A percentile compares a stretch with the other conserved stretches of the same genome.
Conservation (phyloP, 2,329 filamentous ascomycete genomes). For the Aspergillus japonicus region DNA sequence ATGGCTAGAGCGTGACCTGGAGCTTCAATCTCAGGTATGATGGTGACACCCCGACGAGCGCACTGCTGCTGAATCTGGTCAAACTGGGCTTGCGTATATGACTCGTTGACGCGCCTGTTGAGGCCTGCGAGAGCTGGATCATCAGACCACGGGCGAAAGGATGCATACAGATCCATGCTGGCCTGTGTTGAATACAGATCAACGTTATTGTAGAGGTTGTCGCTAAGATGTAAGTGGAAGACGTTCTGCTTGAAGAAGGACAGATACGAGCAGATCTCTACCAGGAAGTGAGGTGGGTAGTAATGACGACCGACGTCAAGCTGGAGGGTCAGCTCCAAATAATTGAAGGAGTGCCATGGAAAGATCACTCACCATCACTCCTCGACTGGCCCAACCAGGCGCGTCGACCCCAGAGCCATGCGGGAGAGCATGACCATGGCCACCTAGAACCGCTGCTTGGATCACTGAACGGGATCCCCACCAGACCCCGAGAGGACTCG, state of each 20-base stretch:
- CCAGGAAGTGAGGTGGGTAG: slow-evolving; percentile 53
- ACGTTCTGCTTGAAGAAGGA: slow-evolving; percentile 60
- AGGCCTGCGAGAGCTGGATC: slow-evolving; percentile 49
- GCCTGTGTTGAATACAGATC: slow-evolving; percentile 47
- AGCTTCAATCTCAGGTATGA: slow-evolving; percentile 58
- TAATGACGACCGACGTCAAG: slow-evolving; percentile 53
- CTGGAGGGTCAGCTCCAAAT: slow-evolving; percentile 27
- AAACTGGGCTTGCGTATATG: slow-evolving; percentile 51
- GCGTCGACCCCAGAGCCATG: slow-evolving; percentile 47
- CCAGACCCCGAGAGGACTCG: slow-evolving; percentile 54
- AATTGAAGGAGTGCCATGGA: background rate
- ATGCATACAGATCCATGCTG: slow-evolving; percentile 50
- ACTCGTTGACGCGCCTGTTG: slow-evolving; percentile 53
- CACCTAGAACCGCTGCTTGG: slow-evolving; percentile 45
- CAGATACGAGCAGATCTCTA: slow-evolving; percentile 56
- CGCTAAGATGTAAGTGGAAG: slow-evolving; percentile 56
- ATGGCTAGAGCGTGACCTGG: slow-evolving; percentile 57
- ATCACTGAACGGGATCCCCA: slow-evolving; percentile 56
- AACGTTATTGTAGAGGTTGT: slow-evolving; percentile 48
- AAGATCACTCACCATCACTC: slow-evolving; percentile 38
- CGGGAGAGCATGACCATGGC: slow-evolving; percentile 40
- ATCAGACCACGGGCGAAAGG: slow-evolving; percentile 54
- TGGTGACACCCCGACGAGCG: slow-evolving; percentile 53
- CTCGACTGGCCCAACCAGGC: slow-evolving; percentile 52
- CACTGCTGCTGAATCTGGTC: slow-evolving; percentile 52